These are phyloP conservation scores for Pezicula radicicola DNA, from an alignment of 2,329 filamentous ascomycete species.

Conservation along the genomic window DNA sequence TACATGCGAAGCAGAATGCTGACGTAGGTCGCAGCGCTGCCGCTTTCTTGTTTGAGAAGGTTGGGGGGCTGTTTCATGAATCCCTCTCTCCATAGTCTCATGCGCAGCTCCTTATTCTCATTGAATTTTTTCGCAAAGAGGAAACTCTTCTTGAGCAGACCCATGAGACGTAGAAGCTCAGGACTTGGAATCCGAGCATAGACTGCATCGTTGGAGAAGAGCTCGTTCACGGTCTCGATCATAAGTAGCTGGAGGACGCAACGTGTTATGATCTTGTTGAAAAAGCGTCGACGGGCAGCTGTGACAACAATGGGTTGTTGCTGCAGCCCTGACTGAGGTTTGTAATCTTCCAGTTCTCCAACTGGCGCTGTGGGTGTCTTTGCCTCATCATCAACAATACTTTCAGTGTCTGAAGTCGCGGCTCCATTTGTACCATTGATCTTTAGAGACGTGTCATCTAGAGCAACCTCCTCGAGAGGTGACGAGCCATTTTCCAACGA, in stretches of 20 bases:
- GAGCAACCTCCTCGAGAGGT: slow-evolving; percentile 21
- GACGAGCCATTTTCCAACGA: slow-evolving; percentile 46
- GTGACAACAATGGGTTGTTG: slow-evolving; percentile 92
- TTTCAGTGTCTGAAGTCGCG: slow-evolving; percentile 24
- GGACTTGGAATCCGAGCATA: slow-evolving; percentile 89
- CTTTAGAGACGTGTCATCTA: slow-evolving; percentile 53
- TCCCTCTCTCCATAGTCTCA: slow-evolving; percentile 91
- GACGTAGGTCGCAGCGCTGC: slow-evolving; percentile 90
- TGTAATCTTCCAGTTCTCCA: slow-evolving; percentile 71
- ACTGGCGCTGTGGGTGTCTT: slow-evolving; percentile 20
- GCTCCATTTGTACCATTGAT: slow-evolving; percentile 53
- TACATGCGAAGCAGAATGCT: slow-evolving; percentile 98
- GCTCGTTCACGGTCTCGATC: slow-evolving; percentile 98
- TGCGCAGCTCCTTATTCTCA: slow-evolving; percentile 91
- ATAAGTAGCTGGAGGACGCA: slow-evolving; percentile 97
- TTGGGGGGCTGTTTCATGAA: slow-evolving; percentile 99
- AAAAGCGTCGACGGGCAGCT: slow-evolving; percentile 87
- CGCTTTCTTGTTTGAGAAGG: slow-evolving; percentile 92
- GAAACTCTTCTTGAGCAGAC: slow-evolving; percentile 90
- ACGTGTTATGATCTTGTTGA: slow-evolving; percentile 98
- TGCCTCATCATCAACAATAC: slow-evolving; percentile 26
- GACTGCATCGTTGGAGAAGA: slow-evolving; percentile 95
- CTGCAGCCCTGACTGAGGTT: slow-evolving; percentile 70
- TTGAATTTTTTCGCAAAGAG: slow-evolving; percentile 98
- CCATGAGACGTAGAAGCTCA: slow-evolving; percentile 90